Percentiles rank a stretch among this genome's conserved stretches.
Conservation (phyloP, 129 eudicot species). For the Centaurea solstitialis region DNA sequence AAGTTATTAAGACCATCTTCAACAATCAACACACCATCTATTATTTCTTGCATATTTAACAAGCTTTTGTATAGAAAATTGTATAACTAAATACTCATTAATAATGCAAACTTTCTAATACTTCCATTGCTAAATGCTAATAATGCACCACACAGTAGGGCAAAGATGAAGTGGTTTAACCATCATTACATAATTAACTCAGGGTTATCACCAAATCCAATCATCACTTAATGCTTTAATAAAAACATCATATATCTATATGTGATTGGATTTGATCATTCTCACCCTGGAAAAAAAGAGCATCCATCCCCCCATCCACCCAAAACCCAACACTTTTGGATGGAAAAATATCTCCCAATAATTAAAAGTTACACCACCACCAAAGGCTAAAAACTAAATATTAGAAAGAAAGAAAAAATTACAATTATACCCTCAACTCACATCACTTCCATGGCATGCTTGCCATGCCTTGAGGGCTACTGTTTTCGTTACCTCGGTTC, state of each 20-base stretch:
- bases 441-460: slow-evolving; percentile 84
- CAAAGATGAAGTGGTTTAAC: slow-evolving; percentile 14
- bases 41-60: too few species aligned
- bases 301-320: neutral
- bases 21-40: too few species aligned
- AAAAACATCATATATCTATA: neutral
- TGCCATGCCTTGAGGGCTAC: slow-evolving; percentile 61
- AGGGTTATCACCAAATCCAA: slow-evolving; percentile 24
- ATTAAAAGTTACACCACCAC: slow-evolving; percentile 35
- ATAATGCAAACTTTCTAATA: neutral
- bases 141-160: neutral
- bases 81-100: neutral
- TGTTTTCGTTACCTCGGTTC: slow-evolving; percentile 49
- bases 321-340: slow-evolving; percentile 14
- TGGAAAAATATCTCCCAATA: slow-evolving; percentile 7
- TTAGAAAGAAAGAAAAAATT: neutral
- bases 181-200: slow-evolving; percentile 18
- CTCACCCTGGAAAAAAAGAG: neutral
- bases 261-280: slow-evolving; percentile 16
- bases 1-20: too few species aligned
- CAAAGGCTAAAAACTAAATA: slow-evolving; percentile 24
- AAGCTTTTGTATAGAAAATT: too few species aligned
- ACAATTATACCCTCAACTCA: slow-evolving; percentile 25
- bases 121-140: neutral
- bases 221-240: neutral